A percentile compares a stretch with the other conserved stretches of the same genome.
Evolutionary conservation across 441 rosid genomes (phyloP).

Genomic region (Rhodomyrtus psidioides): DNA sequence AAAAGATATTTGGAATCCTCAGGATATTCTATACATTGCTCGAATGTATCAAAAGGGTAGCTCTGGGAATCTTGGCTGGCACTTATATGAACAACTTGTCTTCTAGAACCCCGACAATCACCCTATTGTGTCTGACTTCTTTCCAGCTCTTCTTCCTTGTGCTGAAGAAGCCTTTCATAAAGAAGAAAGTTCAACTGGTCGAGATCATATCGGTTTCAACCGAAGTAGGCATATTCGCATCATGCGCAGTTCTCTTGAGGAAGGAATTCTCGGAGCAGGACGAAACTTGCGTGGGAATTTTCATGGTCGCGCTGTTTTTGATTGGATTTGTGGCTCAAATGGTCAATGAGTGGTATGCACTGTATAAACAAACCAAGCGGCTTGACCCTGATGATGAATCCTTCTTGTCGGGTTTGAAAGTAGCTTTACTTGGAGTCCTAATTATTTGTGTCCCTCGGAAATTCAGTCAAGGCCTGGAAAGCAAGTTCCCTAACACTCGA

Average conservation of each 20-base stretch:
- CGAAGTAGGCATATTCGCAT: slow-evolving; percentile 52
- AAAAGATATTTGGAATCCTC: slow-evolving; percentile 82
- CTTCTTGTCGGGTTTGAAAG: slow-evolving; percentile 50
- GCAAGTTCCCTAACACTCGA: slow-evolving; percentile 30
- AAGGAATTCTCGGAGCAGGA: slow-evolving; percentile 27
- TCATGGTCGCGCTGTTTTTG: slow-evolving; percentile 60
- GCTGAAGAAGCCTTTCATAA: slow-evolving; percentile 89
- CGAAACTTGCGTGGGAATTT: slow-evolving; percentile 47
- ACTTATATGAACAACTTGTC: slow-evolving; percentile 41
- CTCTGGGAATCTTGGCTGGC: slow-evolving; percentile 67
- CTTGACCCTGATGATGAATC: slow-evolving; percentile 46
- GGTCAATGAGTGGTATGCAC: slow-evolving; percentile 64
- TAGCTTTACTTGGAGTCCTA: slow-evolving; percentile 57
- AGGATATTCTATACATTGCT: slow-evolving; percentile 80
- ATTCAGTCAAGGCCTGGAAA: slow-evolving; percentile 27
- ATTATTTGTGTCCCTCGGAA: slow-evolving; percentile 39
- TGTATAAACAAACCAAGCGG: slow-evolving; percentile 54
- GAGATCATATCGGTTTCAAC: slow-evolving; percentile 60
- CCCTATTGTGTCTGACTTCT: slow-evolving; percentile 53
- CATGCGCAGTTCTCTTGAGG: slow-evolving; percentile 38
- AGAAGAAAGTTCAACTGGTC: slow-evolving; percentile 80
- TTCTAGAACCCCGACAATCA: slow-evolving; percentile 35
- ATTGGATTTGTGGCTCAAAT: slow-evolving; percentile 53
- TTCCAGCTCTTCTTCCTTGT: slow-evolving; percentile 86
- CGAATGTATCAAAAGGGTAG: slow-evolving; percentile 51